A percentile compares a stretch with the other conserved stretches of the same genome.
These are phyloP conservation scores for Hypoxylon sp. DNA, from an alignment of 2,329 filamentous ascomycete genomes.

Conservation along the genomic window DNA sequence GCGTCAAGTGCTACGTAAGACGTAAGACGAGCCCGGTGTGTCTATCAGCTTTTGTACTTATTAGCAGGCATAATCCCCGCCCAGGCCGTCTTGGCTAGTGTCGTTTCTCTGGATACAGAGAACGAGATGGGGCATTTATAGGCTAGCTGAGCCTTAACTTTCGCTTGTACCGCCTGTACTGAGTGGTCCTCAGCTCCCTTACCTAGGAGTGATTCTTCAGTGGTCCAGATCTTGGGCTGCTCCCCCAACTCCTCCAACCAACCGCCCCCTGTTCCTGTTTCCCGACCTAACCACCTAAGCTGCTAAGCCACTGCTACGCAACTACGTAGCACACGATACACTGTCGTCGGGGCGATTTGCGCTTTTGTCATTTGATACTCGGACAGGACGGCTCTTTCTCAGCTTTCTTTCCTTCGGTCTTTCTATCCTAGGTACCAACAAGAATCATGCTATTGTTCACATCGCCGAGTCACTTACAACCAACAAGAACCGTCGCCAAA, in stretches of 20 bases:
- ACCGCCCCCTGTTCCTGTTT: neutral
- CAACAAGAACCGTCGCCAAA: neutral
- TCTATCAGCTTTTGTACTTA: neutral
- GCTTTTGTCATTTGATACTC: slow-evolving; percentile 16
- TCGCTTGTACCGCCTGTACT: neutral
- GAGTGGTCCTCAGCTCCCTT: slow-evolving; percentile 2
- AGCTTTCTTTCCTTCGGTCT: slow-evolving; percentile 8
- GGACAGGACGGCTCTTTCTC: slow-evolving; percentile 8
- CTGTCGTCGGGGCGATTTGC: slow-evolving; percentile 34
- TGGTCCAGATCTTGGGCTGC: slow-evolving; percentile 20
- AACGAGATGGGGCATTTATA: slow-evolving; percentile 1
- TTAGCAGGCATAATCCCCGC: slow-evolving; percentile 1
- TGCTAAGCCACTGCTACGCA: slow-evolving; percentile 3
- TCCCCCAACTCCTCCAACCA: slow-evolving; percentile 1
- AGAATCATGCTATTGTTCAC: slow-evolving; percentile 12
- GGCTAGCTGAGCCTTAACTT: slow-evolving; percentile 24
- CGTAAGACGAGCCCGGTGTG: neutral
- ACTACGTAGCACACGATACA: slow-evolving; percentile 12
- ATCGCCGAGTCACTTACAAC: slow-evolving; percentile 2
- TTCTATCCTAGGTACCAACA: neutral
- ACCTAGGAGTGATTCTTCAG: too few relatives aligned
- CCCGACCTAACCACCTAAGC: neutral
- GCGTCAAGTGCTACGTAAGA: slow-evolving; percentile 4
- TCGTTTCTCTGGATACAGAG: slow-evolving; percentile 22
- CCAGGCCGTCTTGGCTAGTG: slow-evolving; percentile 1